These are phyloP conservation scores for Heterobasidion irregulare DNA, from an alignment of 1,284 basidiomycete species.

Conservation along the genomic window DNA sequence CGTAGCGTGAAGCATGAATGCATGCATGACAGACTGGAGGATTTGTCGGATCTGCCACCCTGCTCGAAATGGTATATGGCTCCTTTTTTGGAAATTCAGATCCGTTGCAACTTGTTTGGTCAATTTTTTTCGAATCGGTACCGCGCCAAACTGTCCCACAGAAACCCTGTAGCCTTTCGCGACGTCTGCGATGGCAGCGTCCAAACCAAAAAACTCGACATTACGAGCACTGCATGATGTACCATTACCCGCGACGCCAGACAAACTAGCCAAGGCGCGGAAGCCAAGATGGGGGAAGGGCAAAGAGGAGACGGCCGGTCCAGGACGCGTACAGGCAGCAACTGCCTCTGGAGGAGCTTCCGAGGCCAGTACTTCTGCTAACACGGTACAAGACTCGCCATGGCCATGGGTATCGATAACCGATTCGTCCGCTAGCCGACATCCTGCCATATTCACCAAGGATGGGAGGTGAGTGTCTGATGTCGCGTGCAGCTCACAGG, in stretches of 20 bases:
- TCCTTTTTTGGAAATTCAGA: neutral
- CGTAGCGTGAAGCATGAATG: too few species aligned
- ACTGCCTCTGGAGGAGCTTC: constrained; percentile 8
- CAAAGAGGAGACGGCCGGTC: constrained; percentile 7
- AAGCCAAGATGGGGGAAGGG: constrained; percentile 8
- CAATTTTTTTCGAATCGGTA: constrained; percentile 4
- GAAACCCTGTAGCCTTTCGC: neutral
- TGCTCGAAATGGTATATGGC: neutral
- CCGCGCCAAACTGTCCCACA: neutral
- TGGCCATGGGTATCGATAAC: constrained; percentile 73
- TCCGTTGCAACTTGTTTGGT: constrained; percentile 2
- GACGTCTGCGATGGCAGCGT: constrained; percentile 14
- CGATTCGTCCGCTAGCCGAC: constrained; percentile 57
- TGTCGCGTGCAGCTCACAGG: neutral
- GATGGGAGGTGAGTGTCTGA: constrained; percentile 68
- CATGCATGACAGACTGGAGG: too few species aligned
- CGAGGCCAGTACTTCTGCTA: constrained; percentile 15
- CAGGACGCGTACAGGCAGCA: constrained; percentile 7
- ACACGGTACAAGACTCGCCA: constrained; percentile 21
- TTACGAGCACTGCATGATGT: constrained; percentile 13
- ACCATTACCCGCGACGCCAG: constrained; percentile 5
- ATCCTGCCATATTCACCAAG: constrained; percentile 73
- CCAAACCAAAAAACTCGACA: constrained; percentile 10
- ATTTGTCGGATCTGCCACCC: constrained; percentile 1
- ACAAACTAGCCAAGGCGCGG: constrained; percentile 7